phyloP scores from a whole-genome alignment of 1,284 basidiomycete genomes.

The Irpex lacteus region DNA sequence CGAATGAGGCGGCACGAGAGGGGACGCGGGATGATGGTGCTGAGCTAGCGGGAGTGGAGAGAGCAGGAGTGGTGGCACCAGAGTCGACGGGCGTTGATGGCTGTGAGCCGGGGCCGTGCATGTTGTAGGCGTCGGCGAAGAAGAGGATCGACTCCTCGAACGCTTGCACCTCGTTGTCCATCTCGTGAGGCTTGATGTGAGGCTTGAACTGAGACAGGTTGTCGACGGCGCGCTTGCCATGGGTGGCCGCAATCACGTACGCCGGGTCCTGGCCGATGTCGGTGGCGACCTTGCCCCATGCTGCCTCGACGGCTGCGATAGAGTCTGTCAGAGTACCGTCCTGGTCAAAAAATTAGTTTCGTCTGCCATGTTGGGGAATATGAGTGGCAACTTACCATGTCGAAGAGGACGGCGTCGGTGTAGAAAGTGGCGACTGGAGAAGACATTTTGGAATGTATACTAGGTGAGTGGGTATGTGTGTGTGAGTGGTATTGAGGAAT shows the following conservation, averaged over 20 bases:
- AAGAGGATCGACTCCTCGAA: slow-evolving; percentile 73
- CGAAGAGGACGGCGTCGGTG: slow-evolving; percentile 68
- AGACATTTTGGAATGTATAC: slow-evolving; percentile 24
- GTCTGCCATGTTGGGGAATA: no score
- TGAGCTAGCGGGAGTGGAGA: slow-evolving; percentile 37
- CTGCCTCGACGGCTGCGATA: slow-evolving; percentile 75
- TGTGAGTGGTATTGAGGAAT: slow-evolving; percentile 5
- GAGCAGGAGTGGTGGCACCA: slow-evolving; percentile 19
- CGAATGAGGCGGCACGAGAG: slow-evolving; percentile 37
- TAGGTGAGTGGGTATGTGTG: slow-evolving; percentile 4
- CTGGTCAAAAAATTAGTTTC: slow-evolving; percentile 29
- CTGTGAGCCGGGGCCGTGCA: slow-evolving; percentile 39
- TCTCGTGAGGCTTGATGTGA: slow-evolving; percentile 52
- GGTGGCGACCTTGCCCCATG: slow-evolving; percentile 72
- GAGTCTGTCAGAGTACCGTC: slow-evolving; percentile 75
- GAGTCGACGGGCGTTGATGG: slow-evolving; percentile 26
- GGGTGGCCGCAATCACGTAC: slow-evolving; percentile 68
- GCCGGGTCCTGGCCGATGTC: slow-evolving; percentile 66
- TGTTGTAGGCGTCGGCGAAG: slow-evolving; percentile 65
- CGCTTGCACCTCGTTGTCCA: slow-evolving; percentile 63
- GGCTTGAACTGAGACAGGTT: slow-evolving; percentile 39
- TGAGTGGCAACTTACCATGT: slow-evolving; percentile 55
- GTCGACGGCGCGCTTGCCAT: slow-evolving; percentile 68
- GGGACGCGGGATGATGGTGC: slow-evolving; percentile 38
- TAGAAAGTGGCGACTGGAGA: slow-evolving; percentile 34